Percentiles rank a stretch among this genome's conserved stretches.
Conservation (phyloP, 495 filamentous ascomycete species). For the Talaromyces stipitatus region DNA sequence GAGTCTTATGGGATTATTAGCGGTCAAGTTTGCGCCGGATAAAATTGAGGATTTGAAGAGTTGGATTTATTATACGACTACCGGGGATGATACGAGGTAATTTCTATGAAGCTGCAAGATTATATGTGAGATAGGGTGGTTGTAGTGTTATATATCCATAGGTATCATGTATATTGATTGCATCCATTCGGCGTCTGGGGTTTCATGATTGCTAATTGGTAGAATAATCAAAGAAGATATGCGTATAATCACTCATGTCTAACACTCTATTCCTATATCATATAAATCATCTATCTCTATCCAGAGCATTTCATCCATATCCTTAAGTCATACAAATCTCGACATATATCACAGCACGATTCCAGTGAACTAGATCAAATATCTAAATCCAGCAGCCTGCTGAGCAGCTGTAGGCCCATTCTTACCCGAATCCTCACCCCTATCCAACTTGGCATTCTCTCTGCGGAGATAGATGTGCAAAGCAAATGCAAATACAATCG, state of each 20-base stretch:
- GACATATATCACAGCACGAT: too few species aligned
- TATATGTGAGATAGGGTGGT: neutral
- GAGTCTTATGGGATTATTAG: neutral
- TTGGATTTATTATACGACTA: conserved; percentile 6
- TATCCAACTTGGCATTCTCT: conserved; percentile 23
- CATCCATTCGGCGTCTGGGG: too few species aligned
- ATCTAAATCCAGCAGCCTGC: conserved; percentile 9
- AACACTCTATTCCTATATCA: too few species aligned
- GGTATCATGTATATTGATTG: too few species aligned
- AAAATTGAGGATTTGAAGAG: conserved; percentile 2
- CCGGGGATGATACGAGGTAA: conserved; percentile 3
- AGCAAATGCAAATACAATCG: conserved; percentile 13
- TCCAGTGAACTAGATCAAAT: neutral
- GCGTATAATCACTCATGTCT: too few species aligned
- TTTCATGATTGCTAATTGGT: too few species aligned
- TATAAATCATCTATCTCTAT: too few species aligned
- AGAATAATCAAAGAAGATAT: too few species aligned
- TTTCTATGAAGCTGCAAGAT: neutral
- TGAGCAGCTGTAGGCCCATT: conserved; percentile 16
- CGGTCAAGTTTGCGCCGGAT: conserved; percentile 3
- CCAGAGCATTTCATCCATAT: neutral
- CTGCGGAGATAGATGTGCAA: conserved; percentile 18
- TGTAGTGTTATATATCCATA: neutral
- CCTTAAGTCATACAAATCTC: neutral
- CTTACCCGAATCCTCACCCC: conserved; percentile 17